phyloP scores from a whole-genome alignment of 139 green algal genomes.

The Chlorella vulgaris region DNA sequence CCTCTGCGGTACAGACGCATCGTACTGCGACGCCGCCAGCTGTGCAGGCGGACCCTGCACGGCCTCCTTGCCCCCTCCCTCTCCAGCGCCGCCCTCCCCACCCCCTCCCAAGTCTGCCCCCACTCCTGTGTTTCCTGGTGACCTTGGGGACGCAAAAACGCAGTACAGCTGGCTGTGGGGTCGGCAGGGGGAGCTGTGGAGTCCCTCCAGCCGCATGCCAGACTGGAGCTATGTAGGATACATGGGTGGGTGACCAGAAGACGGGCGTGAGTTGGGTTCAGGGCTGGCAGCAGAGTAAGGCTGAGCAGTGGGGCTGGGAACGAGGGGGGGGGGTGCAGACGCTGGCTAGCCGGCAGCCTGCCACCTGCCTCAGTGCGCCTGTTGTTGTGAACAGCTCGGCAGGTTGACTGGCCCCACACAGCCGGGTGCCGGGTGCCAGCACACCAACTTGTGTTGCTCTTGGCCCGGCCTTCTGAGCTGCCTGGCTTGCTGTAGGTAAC shows the following conservation, averaged over 20 bases:
- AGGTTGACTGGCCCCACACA: background rate
- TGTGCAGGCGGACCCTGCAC: background rate
- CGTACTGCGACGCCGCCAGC: background rate
- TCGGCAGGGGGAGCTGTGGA: conserved; percentile 3
- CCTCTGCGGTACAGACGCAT: background rate
- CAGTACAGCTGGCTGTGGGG: conserved; percentile 30
- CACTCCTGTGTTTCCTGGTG: background rate
- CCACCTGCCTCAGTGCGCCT: background rate
- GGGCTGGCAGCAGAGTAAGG: background rate
- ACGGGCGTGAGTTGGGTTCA: background rate
- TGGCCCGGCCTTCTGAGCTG: background rate
- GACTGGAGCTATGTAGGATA: conserved; percentile 19
- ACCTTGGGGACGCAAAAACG: background rate
- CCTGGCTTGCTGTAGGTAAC: conserved; percentile 7
- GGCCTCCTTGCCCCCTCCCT: background rate
- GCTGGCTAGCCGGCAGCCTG: too few relatives aligned
- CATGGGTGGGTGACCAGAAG: background rate
- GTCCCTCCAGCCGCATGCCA: background rate
- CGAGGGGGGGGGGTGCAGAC: too few relatives aligned
- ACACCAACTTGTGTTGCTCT: background rate
- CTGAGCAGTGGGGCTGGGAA: background rate
- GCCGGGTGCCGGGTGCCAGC: too few relatives aligned
- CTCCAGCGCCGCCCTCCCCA: background rate
- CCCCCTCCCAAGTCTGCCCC: background rate
- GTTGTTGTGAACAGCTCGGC: too few relatives aligned